Base-by-base conservation (phyloP, 805 yeast species). In the Scheffersomyces ergatensis region DNA sequence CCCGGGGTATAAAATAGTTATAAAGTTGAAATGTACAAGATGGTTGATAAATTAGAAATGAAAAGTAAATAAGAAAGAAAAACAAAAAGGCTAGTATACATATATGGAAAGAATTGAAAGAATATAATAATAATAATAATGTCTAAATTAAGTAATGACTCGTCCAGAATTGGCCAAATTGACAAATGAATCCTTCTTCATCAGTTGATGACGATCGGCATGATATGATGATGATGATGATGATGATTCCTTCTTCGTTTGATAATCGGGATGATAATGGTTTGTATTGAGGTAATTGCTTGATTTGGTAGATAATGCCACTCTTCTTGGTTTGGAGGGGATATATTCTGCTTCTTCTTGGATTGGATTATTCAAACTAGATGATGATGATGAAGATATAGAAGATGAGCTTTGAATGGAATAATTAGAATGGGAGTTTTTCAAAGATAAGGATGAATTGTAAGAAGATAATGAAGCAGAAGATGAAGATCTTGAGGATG, bases 391-490 rank as follows among this genome's bases (percentile, higher is more conserved):
- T 2, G 23, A 21, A 2, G 45, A 49, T 20, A 44, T 31, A 21
- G 46, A 39, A 29, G 42, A 33, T 34, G 47, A 51, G 16, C 46
- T 44, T 23, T 40, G 45, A 36, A 50, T 38, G 9, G 55, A 49
- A 31, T 37, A 36, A 26, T 38, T 49, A 18, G 50, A 47, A 16
- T 24, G 39, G n/a, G 49, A 39, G 15, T 38, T 39, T 21, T 46
- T 39, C 17, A 47, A 46, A 5, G 60, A 50, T 42, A 47, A 38
- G 18, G 45, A 43, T 19, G 58, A 50, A 32, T 37, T 41, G 36
- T 43, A 39, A 18, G 59, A 53, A n/a, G n/a, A n/a, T n/a, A n/a
- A n/a, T n/a, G n/a, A n/a, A n/a, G n/a, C n/a, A 14, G 54, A 44
- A 31, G 42, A 43, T 38, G 23, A 43, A 20, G 45, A 46, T 14